These are phyloP conservation scores for Alternaria alternata DNA, from an alignment of 2,329 filamentous ascomycete genomes.

Conservation along the genomic window DNA sequence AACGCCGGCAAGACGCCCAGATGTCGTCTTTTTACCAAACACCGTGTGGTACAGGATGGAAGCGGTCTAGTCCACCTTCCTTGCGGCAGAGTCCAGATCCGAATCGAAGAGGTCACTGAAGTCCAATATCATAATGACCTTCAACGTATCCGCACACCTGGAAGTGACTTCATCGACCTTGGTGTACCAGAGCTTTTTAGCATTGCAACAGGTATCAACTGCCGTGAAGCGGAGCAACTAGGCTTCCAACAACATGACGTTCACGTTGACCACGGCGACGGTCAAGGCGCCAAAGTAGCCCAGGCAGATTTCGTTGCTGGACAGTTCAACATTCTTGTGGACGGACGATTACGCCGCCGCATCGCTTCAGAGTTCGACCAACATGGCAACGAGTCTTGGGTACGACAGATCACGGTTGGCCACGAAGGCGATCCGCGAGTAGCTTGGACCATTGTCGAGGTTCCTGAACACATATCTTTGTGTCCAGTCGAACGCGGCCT, in stretches of 20 bases:
- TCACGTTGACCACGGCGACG: constrained; percentile 26
- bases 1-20: constrained; percentile 16
- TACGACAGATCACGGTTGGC: constrained; percentile 12
- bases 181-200: constrained; percentile 15
- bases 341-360: constrained; percentile 13
- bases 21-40: constrained; percentile 23
- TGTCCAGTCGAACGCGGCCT: constrained; percentile 7
- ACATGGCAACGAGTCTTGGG: constrained; percentile 13
- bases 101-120: constrained; percentile 26
- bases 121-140: constrained; percentile 21
- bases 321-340: constrained; percentile 14
- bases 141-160: constrained; percentile 24
- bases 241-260: constrained; percentile 28
- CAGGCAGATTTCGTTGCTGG: constrained; percentile 17
- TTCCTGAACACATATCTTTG: constrained; percentile 8
- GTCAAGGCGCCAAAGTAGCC: constrained; percentile 19
- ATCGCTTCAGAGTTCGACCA: constrained; percentile 15
- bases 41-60: constrained; percentile 25
- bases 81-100: constrained; percentile 22
- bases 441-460: constrained; percentile 12
- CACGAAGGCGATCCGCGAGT: constrained; percentile 14
- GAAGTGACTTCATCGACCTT: constrained; percentile 16
- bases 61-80: constrained; percentile 21
- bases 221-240: constrained; percentile 23
- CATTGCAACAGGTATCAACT: constrained; percentile 16